These are phyloP conservation scores for Tetrahymena malaccensis DNA, from an alignment of 73 alveolate species.

Conservation along the genomic window DNA sequence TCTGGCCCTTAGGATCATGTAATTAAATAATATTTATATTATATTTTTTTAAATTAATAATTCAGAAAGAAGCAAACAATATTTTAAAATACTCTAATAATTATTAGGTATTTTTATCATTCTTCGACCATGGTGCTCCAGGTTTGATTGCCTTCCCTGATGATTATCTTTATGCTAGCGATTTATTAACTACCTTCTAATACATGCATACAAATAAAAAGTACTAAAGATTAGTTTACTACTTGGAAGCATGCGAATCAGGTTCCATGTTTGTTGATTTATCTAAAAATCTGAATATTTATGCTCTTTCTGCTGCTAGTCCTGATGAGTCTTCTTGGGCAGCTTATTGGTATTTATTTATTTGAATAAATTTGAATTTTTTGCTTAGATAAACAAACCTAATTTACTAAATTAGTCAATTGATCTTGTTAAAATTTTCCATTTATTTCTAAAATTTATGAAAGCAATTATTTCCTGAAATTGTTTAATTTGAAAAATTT, in stretches of 20 bases:
- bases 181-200: conserved; percentile 60
- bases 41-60: neutral
- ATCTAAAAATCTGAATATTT: conserved; percentile 46
- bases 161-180: conserved; percentile 64
- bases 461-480: neutral
- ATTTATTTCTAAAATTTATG: too few relatives aligned
- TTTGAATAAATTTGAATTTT: too few relatives aligned
- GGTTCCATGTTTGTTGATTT: conserved; percentile 91
- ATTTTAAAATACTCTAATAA: neutral
- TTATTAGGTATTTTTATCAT: conserved; percentile 6
- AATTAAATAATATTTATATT: neutral
- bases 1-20: neutral
- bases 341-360: conserved; percentile 65
- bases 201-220: conserved; percentile 75
- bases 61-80: neutral
- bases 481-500: too few relatives aligned
- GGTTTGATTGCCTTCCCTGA: conserved; percentile 85
- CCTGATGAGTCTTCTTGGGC: conserved; percentile 92
- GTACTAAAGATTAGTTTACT: conserved; percentile 81
- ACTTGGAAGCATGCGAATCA: conserved; percentile 96
- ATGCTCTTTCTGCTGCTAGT: conserved; percentile 95
- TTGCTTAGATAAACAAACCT: too few relatives aligned
- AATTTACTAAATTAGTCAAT: too few relatives aligned
- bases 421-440: neutral
- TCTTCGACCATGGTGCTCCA: conserved; percentile 95